Base-by-base conservation (phyloP, 257 asterid genomes). In the Rehmannia glutinosa region DNA sequence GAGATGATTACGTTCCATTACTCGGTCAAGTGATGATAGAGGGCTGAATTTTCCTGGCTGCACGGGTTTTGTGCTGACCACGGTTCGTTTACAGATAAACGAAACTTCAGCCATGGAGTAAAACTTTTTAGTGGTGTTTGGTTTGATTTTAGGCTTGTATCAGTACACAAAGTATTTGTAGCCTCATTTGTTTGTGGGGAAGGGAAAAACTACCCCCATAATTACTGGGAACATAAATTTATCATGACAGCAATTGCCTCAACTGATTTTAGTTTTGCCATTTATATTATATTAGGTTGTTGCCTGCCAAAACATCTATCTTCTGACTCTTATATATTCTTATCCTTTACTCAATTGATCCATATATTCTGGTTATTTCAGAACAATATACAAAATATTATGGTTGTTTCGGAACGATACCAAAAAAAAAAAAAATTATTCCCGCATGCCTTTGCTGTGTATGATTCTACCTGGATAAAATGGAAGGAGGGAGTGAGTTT, bases 11-110 rank as follows among this genome's bases (percentile, higher is more conserved):
- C 25, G 75, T 63, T 84, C 87, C 91, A 84, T 38, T 25, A 71
- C 16, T 0, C 75, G 84, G 36, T 84, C 95, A 10, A 87, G 86
- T 62, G 71, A 81, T 8, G 95, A 84, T 24, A 82, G 70, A 49
- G 80, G 61, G 71, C 33, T 52, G 64, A 71, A 71, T 50, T 73
- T 79, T 8, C 89, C 74, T 3, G 78, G 86, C 7, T 78, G 75
- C 36, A 82, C 83, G 0, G 87, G 76, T 28, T 71, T 83, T 3
- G 80, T 79, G 82, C 89, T 79, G 50, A 43, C 8, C 4, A 43
- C 50, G 8, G 20, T 43, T 13, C 7, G 4, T 43, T 43, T 43
- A 43, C 50, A 43, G 20, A 43, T 43, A 43, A 43, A 13, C 19
- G 6, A 43, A 6, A 43, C 50, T 15, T 13, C 50, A 13, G 50